phyloP scores from a whole-genome alignment of 345 rosid genomes.

The Xanthoceras sorbifolium region DNA sequence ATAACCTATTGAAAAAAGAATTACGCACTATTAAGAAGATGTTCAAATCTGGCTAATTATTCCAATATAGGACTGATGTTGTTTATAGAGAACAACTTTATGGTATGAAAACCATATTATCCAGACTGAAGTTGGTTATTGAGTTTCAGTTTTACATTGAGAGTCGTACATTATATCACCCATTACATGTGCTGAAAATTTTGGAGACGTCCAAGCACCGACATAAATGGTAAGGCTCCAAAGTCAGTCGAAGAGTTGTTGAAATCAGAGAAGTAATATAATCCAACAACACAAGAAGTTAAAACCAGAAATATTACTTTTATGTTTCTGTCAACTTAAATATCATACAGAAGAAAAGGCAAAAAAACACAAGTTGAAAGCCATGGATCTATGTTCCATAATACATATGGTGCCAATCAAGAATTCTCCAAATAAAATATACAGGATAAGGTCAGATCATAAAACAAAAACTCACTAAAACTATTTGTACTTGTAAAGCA shows the following conservation, averaged over 20 bases:
- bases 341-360: neutral
- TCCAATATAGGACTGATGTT: too few species aligned
- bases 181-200: neutral
- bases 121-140: too few species aligned
- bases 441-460: neutral
- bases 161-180: neutral
- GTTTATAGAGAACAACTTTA: too few species aligned
- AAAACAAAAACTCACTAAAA: neutral
- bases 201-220: neutral
- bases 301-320: neutral
- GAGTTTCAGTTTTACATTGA: too few species aligned
- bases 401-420: neutral
- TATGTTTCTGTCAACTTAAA: neutral
- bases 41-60: too few species aligned
- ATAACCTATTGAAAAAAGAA: too few species aligned
- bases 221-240: too few species aligned
- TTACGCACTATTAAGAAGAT: too few species aligned
- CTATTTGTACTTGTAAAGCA: slow-evolving; percentile 55
- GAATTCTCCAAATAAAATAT: neutral
- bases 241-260: too few species aligned
- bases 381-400: neutral
- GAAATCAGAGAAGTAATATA: too few species aligned
- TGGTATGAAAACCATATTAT: too few species aligned
- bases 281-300: neutral
- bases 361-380: neutral